These are phyloP conservation scores for Zelonia costaricensis DNA, from an alignment of 208 protist species.

Conservation along the genomic window DNA sequence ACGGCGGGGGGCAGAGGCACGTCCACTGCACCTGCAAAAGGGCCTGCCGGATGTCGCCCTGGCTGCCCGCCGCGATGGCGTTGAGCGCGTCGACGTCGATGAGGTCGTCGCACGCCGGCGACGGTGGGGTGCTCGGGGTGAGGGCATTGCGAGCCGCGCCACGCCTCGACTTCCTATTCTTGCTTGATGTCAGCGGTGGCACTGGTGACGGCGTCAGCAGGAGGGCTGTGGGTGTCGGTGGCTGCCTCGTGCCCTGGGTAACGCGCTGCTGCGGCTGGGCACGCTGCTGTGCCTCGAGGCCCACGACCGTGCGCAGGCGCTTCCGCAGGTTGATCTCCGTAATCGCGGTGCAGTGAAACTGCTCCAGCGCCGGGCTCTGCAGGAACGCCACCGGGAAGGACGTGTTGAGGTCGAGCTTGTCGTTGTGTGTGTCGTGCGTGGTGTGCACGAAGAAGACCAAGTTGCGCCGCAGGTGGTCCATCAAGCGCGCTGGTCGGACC, in stretches of 20 bases:
- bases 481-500: not conserved
- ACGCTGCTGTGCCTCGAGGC: slow-evolving; percentile 10
- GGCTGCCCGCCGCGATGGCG: slow-evolving; percentile 43
- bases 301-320: slow-evolving; percentile 50
- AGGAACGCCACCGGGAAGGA: slow-evolving; percentile 53
- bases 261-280: not conserved
- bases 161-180: too few relatives aligned
- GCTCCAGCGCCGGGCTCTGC: slow-evolving; percentile 36
- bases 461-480: slow-evolving; percentile 40
- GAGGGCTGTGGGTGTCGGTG: not conserved
- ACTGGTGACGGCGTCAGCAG: too few relatives aligned
- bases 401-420: slow-evolving; percentile 59
- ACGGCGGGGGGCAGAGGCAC: slow-evolving; percentile 26
- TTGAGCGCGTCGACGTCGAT: slow-evolving; percentile 25
- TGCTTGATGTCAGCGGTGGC: too few relatives aligned
- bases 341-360: slow-evolving; percentile 80
- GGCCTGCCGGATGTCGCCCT: slow-evolving; percentile 85
- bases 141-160: too few relatives aligned
- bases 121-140: too few relatives aligned
- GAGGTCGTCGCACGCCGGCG: slow-evolving; percentile 1
- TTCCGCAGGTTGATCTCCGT: slow-evolving; percentile 65
- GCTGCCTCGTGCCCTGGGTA: not conserved
- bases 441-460: slow-evolving; percentile 81
- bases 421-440: slow-evolving; percentile 84
- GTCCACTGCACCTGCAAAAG: slow-evolving; percentile 76